phyloP scores from a whole-genome alignment of 2,329 filamentous ascomycete genomes.

The Trichoderma oligosporum region DNA sequence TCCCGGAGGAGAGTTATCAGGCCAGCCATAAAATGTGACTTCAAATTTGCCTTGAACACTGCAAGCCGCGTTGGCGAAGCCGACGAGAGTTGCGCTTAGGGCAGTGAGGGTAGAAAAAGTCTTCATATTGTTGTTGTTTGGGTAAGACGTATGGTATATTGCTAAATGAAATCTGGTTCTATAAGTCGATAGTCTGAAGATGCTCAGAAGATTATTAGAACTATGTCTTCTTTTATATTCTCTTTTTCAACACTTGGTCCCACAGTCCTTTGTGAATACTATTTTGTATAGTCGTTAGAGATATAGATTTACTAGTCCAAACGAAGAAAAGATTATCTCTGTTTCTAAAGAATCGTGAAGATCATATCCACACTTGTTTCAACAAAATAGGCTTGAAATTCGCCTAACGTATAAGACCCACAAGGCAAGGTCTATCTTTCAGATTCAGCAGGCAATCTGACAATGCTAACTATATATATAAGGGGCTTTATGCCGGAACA shows the following conservation, averaged over 20 bases:
- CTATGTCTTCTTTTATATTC: background rate
- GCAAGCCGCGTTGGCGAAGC: constrained; percentile 13
- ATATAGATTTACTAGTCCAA: background rate
- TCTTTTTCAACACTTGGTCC: background rate
- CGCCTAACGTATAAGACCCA: no score
- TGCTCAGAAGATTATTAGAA: no score
- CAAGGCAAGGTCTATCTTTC: background rate
- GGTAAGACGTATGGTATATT: background rate
- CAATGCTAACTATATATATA: no score
- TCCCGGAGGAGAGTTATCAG: constrained; percentile 22
- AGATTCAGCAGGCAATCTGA: no score
- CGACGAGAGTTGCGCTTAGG: background rate
- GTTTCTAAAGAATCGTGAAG: background rate
- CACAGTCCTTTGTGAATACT: background rate
- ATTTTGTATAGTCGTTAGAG: background rate
- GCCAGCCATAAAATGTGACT: constrained; percentile 23
- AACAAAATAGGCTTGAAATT: no score
- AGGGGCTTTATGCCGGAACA: no score
- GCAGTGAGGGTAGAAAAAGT: constrained; percentile 15
- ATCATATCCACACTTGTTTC: background rate
- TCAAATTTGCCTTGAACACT: constrained; percentile 17
- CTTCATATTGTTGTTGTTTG: constrained; percentile 18
- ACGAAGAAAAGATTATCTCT: background rate
- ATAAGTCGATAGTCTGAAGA: no score
- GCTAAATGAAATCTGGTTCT: no score